Evolutionary conservation across 1,284 basidiomycete genomes (phyloP).

Genomic region (Cryptococcus sp.): DNA sequence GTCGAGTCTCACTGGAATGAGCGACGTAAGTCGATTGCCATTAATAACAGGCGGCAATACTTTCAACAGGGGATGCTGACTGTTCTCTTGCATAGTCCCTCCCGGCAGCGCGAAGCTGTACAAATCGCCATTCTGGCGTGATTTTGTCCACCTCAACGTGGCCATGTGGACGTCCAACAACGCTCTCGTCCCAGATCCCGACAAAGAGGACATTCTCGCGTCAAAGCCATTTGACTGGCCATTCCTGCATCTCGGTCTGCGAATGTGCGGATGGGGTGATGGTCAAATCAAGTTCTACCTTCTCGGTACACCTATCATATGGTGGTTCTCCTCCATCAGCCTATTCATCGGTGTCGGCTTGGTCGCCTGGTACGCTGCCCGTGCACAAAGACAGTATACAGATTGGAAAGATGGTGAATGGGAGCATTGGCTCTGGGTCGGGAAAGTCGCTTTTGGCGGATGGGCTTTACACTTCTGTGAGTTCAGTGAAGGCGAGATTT

Average conservation of each 20-base stretch:
- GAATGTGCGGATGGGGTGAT: constrained; percentile 98
- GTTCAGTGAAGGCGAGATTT: constrained; percentile 35
- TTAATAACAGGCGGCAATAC: too few relatives aligned
- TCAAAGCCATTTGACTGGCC: constrained; percentile 94
- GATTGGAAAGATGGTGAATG: constrained; percentile 88
- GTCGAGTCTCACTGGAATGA: constrained; percentile 97
- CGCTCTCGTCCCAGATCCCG: constrained; percentile 91
- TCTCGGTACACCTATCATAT: constrained; percentile 86
- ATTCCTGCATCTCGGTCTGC: constrained; percentile 77
- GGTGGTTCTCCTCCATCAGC: constrained; percentile 79
- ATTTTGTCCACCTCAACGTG: constrained; percentile 98
- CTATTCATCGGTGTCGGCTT: constrained; percentile 62
- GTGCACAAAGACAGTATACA: constrained; percentile 82
- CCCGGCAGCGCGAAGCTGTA: constrained; percentile 79
- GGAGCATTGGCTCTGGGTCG: constrained; percentile 92
- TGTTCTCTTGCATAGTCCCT: constrained; percentile 63
- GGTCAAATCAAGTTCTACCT: constrained; percentile 88
- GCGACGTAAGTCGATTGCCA: constrained; percentile 63
- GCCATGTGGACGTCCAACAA: constrained; percentile 99
- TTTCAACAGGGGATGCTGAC: background rate
- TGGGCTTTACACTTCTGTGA: constrained; percentile 89
- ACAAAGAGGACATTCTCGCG: constrained; percentile 96
- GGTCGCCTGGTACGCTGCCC: constrained; percentile 71
- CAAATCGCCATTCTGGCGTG: constrained; percentile 87
- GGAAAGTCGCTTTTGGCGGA: constrained; percentile 85